These are phyloP conservation scores for Clonostachys byssicola DNA, from an alignment of 2,329 filamentous ascomycete genomes.

Conservation along the genomic window DNA sequence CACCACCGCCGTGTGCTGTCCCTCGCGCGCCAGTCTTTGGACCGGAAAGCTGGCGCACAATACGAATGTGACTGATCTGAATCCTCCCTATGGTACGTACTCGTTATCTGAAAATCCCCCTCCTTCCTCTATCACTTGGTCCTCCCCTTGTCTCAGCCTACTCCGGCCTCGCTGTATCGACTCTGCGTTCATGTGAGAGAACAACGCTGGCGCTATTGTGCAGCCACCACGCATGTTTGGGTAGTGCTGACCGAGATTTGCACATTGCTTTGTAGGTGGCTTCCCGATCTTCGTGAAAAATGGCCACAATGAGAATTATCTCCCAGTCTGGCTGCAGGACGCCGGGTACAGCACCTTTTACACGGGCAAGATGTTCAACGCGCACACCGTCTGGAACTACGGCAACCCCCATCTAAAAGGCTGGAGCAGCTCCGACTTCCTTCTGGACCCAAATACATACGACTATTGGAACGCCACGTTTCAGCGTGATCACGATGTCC, in stretches of 20 bases:
- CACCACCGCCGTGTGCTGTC: slow-evolving; percentile 22
- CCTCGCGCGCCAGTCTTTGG: slow-evolving; percentile 4
- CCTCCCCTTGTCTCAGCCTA: no score
- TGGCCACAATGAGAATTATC: slow-evolving; percentile 42
- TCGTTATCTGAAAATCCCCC: slow-evolving; percentile 3
- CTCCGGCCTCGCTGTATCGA: no score
- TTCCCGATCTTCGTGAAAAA: slow-evolving; percentile 45
- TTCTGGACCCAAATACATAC: slow-evolving; percentile 66
- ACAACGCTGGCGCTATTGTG: no score
- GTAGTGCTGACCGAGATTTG: no score
- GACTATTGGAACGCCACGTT: slow-evolving; percentile 62
- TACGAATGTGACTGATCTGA: slow-evolving; percentile 5
- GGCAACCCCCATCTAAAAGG: slow-evolving; percentile 47
- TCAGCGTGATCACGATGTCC: slow-evolving; percentile 52
- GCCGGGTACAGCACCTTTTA: slow-evolving; percentile 48
- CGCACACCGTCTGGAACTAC: slow-evolving; percentile 42
- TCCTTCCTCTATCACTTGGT: no score
- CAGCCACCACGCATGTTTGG: no score
- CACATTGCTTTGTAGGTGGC: slow-evolving; percentile 12
- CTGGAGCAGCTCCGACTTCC: slow-evolving; percentile 50
- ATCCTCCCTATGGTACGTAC: slow-evolving; percentile 3
- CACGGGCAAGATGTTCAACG: slow-evolving; percentile 49
- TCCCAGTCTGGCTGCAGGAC: slow-evolving; percentile 45
- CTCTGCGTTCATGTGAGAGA: no score
- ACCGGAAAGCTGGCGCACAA: slow-evolving; percentile 5